Base-by-base conservation (phyloP, 768 basidiomycete genomes). In the Podaxis sp. region DNA sequence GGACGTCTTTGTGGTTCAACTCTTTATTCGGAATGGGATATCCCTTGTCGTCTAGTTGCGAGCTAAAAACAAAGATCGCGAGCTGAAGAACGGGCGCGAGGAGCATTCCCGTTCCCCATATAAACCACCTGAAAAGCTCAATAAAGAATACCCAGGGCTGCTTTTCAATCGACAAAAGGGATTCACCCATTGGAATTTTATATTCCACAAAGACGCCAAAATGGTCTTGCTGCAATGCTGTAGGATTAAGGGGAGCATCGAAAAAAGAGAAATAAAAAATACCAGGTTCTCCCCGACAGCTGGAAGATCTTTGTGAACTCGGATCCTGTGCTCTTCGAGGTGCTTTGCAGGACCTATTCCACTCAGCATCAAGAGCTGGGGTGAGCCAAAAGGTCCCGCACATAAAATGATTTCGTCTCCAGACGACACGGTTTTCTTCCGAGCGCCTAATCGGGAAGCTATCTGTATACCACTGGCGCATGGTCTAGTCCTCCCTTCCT, bases 201-300 rank as follows among this genome's bases (percentile, higher is more conserved):
- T 70, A 79, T 23, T 67, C 65, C 6, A 75, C 58, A 2, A 74
- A 65, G 10, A 77, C 69, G 14, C 65, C 69, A 14, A 76, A 62
- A 61, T 80, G 77, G 63, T 78, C 79, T 73, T 77, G 72, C 72
- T 73, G 55, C 21, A 5, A 42, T 3, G 54, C 7, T 40, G 10
- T 36, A 18, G 47, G 54, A 40, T n/a, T 38, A 28, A 11, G 7
- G 21, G 32, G 40, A 28, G 36, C n/a, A 2, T n/a, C 3, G 28
- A 21, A 25, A 28, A 0, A 3, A 37, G 21, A 6, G 44, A n/a
- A 37, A 36, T 21, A 18, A 18, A 1, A 64, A 68, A 3, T 62
- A 82, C 74, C 35, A 95, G 80, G 68, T 91, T 83, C 23, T 80
- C 75, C 11, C 93, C 93, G 16, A 95, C 91, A 9, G 83, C 85